Evolutionary conservation across 768 basidiomycete genomes (phyloP).

Genomic region (Phlebiopsis flavidoalba): DNA sequence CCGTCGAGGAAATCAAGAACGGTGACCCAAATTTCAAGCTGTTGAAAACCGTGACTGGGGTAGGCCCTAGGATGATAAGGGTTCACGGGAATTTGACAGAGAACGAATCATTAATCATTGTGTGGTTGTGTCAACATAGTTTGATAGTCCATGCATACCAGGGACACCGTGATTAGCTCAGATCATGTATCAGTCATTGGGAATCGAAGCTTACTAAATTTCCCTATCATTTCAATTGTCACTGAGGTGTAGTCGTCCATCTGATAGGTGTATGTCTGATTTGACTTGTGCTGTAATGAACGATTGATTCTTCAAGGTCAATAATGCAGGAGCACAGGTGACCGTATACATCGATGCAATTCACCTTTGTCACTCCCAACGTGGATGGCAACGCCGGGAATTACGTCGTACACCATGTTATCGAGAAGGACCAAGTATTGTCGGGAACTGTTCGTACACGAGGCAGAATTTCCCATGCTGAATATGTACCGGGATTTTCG

Average conservation of each 20-base stretch:
- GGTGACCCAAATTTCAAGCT: too few relatives aligned
- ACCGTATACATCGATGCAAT: neutral
- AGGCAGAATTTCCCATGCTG: neutral
- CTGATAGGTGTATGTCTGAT: neutral
- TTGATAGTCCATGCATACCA: too few relatives aligned
- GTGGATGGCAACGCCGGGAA: neutral
- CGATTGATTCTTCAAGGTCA: neutral
- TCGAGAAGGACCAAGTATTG: neutral
- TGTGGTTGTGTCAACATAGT: too few relatives aligned
- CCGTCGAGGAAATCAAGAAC: too few relatives aligned
- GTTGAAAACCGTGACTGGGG: too few relatives aligned
- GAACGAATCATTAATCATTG: too few relatives aligned
- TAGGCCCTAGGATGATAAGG: too few relatives aligned
- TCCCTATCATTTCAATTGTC: too few relatives aligned
- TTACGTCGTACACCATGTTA: conserved; percentile 2
- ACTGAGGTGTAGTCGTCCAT: neutral
- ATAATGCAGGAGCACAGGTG: neutral
- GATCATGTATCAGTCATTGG: too few relatives aligned
- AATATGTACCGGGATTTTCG: neutral
- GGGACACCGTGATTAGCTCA: too few relatives aligned
- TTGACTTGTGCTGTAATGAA: neutral
- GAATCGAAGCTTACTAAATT: neutral
- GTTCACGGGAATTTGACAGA: too few relatives aligned
- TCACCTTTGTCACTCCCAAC: neutral
- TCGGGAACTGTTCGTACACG: neutral